Conservation (phyloP, 352 stramenopile genomes). For the Pythium rhizo-oryzae region DNA sequence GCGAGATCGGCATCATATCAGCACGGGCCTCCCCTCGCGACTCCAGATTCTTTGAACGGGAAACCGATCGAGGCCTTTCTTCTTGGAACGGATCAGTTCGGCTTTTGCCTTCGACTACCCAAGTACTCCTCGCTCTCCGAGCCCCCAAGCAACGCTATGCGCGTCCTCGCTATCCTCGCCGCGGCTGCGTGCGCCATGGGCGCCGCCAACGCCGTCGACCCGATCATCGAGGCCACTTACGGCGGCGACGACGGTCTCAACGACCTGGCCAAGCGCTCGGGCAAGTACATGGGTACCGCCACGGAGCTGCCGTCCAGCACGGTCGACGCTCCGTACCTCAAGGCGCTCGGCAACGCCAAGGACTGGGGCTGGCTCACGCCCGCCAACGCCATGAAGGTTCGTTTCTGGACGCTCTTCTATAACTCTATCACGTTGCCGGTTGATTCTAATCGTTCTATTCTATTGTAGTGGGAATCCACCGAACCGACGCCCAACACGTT, state of each 20-base stretch:
- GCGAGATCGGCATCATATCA: too few relatives aligned
- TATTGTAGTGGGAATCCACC: neutral
- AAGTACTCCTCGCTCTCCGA: neutral
- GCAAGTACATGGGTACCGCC: neutral
- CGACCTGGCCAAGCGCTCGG: neutral
- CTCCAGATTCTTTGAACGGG: too few relatives aligned
- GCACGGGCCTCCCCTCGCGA: too few relatives aligned
- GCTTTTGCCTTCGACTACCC: neutral
- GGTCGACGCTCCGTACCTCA: neutral
- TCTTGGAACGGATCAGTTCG: neutral
- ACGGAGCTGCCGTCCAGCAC: neutral
- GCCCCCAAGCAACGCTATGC: neutral
- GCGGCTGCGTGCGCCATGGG: neutral
- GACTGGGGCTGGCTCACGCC: neutral
- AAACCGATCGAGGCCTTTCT: too few relatives aligned
- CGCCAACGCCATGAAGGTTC: neutral
- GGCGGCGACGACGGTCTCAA: neutral
- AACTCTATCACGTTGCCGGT: too few relatives aligned
- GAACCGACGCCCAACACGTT: neutral
- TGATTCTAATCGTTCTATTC: neutral
- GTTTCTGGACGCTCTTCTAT: neutral
- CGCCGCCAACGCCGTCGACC: neutral
- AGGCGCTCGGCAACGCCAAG: neutral
- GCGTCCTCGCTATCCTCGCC: neutral
- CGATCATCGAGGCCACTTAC: neutral